Evolutionary conservation across 106 monocot species (phyloP).

Genomic region (Apostasia ramifera): DNA sequence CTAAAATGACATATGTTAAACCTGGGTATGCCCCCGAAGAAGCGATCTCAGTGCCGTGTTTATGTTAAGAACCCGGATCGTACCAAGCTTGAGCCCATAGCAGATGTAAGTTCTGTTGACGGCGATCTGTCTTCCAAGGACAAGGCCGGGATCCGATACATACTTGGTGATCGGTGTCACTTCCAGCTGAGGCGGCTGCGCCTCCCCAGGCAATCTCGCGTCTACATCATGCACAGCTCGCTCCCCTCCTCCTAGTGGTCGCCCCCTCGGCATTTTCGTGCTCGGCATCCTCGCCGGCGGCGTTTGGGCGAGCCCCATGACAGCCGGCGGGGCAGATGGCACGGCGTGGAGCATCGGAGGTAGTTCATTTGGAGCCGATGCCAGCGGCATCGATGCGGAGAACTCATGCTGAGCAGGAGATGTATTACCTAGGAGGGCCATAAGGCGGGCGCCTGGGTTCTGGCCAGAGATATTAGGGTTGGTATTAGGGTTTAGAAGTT

Average conservation of each 20-base stretch:
- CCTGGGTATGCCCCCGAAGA: conserved; percentile 93
- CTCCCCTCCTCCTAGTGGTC: conserved; percentile 44
- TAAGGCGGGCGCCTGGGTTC: conserved; percentile 63
- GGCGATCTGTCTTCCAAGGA: conserved; percentile 95
- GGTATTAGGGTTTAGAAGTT: conserved; percentile 11
- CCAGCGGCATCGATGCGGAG: conserved; percentile 44
- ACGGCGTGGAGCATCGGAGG: conserved; percentile 29
- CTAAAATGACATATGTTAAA: conserved; percentile 6
- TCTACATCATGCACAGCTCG: conserved; percentile 78
- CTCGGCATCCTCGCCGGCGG: conserved; percentile 44
- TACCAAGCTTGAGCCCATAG: conserved; percentile 82
- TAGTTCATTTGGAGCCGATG: conserved; percentile 18
- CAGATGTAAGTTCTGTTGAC: conserved; percentile 90
- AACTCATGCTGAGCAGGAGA: conserved; percentile 46
- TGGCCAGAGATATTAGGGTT: conserved; percentile 16
- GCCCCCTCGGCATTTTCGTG: conserved; percentile 71
- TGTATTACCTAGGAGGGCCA: conserved; percentile 64
- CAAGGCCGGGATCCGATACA: conserved; percentile 80
- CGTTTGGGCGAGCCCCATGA: conserved; percentile 8
- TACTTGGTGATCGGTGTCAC: conserved; percentile 98
- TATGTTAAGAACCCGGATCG: conserved; percentile 88
- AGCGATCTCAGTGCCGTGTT: conserved; percentile 85
- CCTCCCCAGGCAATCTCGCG: conserved; percentile 49
- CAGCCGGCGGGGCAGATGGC: conserved; percentile 42
- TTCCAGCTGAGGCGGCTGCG: conserved; percentile 86